Conservation (phyloP, 2,329 filamentous ascomycete genomes). For the Cladosporium velox region DNA sequence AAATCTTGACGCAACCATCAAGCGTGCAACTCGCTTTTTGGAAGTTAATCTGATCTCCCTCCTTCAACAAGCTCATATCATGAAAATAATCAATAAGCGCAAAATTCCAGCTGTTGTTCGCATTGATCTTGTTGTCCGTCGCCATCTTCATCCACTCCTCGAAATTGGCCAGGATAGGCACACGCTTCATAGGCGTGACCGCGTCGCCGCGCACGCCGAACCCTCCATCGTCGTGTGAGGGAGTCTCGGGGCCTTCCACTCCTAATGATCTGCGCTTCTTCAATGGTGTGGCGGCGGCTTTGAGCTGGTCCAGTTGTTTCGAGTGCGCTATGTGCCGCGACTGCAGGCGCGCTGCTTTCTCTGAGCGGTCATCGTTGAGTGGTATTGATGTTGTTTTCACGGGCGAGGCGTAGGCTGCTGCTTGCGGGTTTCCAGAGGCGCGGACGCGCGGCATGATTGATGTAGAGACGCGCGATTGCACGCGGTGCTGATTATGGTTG, state of each 20-base stretch:
- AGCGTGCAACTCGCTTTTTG: slow-evolving; percentile 97
- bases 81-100: slow-evolving; percentile 99
- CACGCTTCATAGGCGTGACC: slow-evolving; percentile 93
- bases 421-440: slow-evolving; percentile 48
- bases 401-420: slow-evolving; percentile 55
- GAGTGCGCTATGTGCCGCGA: slow-evolving; percentile 87
- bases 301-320: slow-evolving; percentile 88
- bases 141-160: slow-evolving; percentile 99
- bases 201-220: slow-evolving; percentile 67
- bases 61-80: slow-evolving; percentile 95
- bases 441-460: slow-evolving; percentile 40
- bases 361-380: slow-evolving; percentile 90
- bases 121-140: slow-evolving; percentile 96
- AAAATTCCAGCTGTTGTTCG: slow-evolving; percentile 98
- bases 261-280: slow-evolving; percentile 49
- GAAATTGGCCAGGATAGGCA: slow-evolving; percentile 94
- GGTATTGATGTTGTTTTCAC: slow-evolving; percentile 70
- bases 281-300: slow-evolving; percentile 73
- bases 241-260: slow-evolving; percentile 52
- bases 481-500: neutral
- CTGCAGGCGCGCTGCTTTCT: slow-evolving; percentile 85
- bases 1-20: slow-evolving; percentile 98
- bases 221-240: slow-evolving; percentile 58
- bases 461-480: neutral
- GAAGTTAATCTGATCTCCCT: slow-evolving; percentile 96